Percentiles rank a stretch among this genome's conserved stretches.
Evolutionary conservation across 2,329 filamentous ascomycete genomes (phyloP).

Genomic region (Scolecobasidium constrictum): DNA sequence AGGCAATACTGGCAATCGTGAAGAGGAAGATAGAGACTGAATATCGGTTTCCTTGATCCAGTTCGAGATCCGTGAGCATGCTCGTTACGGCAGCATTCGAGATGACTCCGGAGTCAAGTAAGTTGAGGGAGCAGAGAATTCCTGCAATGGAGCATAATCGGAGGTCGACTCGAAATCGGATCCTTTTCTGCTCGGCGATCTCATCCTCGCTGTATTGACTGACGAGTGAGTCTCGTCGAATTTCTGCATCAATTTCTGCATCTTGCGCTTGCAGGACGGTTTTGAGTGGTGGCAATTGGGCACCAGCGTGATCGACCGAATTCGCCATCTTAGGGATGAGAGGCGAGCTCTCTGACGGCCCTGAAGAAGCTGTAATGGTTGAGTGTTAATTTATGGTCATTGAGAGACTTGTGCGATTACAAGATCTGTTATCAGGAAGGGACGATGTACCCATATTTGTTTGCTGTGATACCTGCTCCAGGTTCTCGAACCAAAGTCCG

Average conservation of each 20-base stretch:
- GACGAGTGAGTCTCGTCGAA: background rate
- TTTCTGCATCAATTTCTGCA: background rate
- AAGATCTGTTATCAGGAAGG: no score
- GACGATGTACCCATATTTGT: no score
- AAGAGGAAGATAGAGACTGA: constrained; percentile 65
- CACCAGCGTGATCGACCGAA: background rate
- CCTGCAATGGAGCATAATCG: constrained; percentile 61
- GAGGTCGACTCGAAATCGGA: constrained; percentile 55
- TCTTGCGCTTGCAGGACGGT: background rate
- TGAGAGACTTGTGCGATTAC: no score
- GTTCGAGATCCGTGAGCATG: constrained; percentile 52
- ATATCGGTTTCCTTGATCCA: constrained; percentile 53
- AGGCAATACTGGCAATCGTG: constrained; percentile 55
- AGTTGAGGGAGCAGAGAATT: constrained; percentile 57
- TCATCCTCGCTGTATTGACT: background rate
- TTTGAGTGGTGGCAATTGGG: background rate
- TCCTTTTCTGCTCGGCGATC: constrained; percentile 15
- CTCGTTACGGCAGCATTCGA: constrained; percentile 58
- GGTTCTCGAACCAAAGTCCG: no score
- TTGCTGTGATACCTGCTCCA: no score
- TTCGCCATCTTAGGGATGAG: constrained; percentile 9
- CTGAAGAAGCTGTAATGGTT: no score
- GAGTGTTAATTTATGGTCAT: no score
- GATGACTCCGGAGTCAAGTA: constrained; percentile 60
- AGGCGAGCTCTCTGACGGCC: background rate